Evolutionary conservation across 139 green algal species (phyloP), one percentile per base, ranked within the genome.

Genomic region (Pycnococcus provasolii): DNA sequence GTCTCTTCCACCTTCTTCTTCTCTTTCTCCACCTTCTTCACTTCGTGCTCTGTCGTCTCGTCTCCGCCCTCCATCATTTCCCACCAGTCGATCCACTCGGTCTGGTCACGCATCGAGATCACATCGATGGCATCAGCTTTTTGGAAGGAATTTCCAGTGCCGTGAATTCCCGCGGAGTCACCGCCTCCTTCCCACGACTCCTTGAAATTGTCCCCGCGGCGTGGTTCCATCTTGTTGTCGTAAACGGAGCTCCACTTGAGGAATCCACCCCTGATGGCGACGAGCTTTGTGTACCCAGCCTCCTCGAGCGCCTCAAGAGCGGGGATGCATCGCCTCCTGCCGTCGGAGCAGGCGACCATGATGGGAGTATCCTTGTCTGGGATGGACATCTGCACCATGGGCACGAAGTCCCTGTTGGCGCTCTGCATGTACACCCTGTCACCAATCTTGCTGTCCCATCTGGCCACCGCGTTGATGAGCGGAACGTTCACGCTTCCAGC

Each of bases 241-340:
- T 45, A 75, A 2, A 51, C 6, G 52, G 48, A 53, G 62, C 71
- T 70, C 69, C 69, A 75, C 58, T 64, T 60, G 71, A 66, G 74
- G 71, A 64, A 77, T 3, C 71, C 71, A 43, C 71, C 71, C 3
- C 47, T 69, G 64, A 77, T 53, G 48, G 64, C 71, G 55, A 67
- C 65, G 58, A 77, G 62, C 43, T 77, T 77, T 11, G 60, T 75
- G 64, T 77, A 77, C 15, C 71, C 71, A 46, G 48, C 57, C 54
- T 68, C 71, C 52, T 77, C 71, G 15, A 77, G 41, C 11, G 62
- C 42, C 47, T 68, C 67, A 11, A 77, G 66, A 8, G 67, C 64
- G 45, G 74, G 71, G 41, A 77, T 74, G 2, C 64, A 43, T 51
- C 71, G 62, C 45, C 74, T 53, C 15, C 62, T 50, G 54, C 71